Conservation (phyloP, 2,329 filamentous ascomycete species). For the Cadophora gregata region DNA sequence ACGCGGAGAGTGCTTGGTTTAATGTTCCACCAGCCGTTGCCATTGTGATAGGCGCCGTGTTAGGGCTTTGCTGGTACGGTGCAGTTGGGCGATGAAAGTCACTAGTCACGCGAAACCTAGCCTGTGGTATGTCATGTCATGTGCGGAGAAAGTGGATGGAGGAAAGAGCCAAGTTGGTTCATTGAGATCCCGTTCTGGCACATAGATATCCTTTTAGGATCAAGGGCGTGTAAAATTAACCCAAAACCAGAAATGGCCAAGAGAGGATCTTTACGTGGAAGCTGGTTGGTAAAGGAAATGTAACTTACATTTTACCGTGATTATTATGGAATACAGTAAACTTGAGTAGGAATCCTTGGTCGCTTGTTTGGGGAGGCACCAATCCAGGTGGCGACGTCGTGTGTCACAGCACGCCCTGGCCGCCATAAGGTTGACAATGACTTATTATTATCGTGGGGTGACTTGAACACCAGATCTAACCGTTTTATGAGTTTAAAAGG, state of each 20-base stretch:
- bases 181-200: neutral
- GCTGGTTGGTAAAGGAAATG: too few species aligned
- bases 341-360: neutral
- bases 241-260: too few species aligned
- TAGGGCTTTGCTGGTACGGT: neutral
- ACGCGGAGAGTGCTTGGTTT: neutral
- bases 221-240: neutral
- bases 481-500: slow-evolving; percentile 13
- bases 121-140: neutral
- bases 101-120: neutral
- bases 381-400: slow-evolving; percentile 20
- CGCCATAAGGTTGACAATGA: slow-evolving; percentile 15
- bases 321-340: neutral
- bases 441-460: neutral
- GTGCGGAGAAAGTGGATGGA: neutral
- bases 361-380: slow-evolving; percentile 16
- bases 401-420: slow-evolving; percentile 11
- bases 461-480: slow-evolving; percentile 8
- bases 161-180: neutral
- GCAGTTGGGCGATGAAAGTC: neutral
- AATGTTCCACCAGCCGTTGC: neutral
- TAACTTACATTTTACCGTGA: too few species aligned
- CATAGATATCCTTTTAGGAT: neutral
- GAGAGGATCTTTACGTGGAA: too few species aligned
- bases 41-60: neutral